A percentile compares a stretch with the other conserved stretches of the same genome.
phyloP scores from a whole-genome alignment of 2,329 filamentous ascomycete genomes.

The Elsinoe australis region DNA sequence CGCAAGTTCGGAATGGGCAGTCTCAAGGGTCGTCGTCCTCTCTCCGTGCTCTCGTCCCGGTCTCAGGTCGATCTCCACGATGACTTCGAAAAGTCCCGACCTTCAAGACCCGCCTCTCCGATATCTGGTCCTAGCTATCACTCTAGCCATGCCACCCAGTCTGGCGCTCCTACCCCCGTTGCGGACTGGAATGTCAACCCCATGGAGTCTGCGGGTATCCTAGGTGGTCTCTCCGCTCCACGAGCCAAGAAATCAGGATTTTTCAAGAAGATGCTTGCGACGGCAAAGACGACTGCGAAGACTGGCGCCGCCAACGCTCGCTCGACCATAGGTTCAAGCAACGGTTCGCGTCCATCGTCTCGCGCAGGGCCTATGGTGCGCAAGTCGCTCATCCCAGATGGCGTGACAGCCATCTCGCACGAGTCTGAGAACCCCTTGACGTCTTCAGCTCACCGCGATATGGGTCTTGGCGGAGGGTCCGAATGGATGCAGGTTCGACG shows the following conservation, averaged over 20 bases:
- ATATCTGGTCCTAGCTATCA: slow-evolving; percentile 55
- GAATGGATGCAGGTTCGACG: slow-evolving; percentile 98
- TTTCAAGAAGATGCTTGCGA: slow-evolving; percentile 91
- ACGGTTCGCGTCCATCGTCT: slow-evolving; percentile 27
- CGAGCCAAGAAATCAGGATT: slow-evolving; percentile 73
- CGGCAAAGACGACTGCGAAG: slow-evolving; percentile 69
- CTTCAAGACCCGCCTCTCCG: slow-evolving; percentile 17
- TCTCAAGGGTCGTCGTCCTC: slow-evolving; percentile 24
- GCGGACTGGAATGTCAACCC: slow-evolving; percentile 52
- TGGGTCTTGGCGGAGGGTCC: slow-evolving; percentile 56
- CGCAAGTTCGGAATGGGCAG: slow-evolving; percentile 51
- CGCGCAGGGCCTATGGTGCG: slow-evolving; percentile 38
- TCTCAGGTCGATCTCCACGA: slow-evolving; percentile 19
- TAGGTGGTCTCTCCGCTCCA: slow-evolving; percentile 70
- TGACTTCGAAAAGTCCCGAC: slow-evolving; percentile 4
- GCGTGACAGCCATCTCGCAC: slow-evolving; percentile 49
- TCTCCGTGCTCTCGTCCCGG: slow-evolving; percentile 20
- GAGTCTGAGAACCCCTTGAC: slow-evolving; percentile 31
- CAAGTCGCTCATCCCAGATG: slow-evolving; percentile 41
- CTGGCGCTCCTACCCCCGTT: slow-evolving; percentile 55
- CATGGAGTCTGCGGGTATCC: slow-evolving; percentile 57
- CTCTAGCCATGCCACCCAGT: slow-evolving; percentile 66
- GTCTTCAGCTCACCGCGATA: slow-evolving; percentile 53
- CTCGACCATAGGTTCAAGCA: slow-evolving; percentile 66
- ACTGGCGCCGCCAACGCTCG: slow-evolving; percentile 78